Evolutionary conservation across 2,329 filamentous ascomycete genomes (phyloP), one percentile per base, ranked within the genome.

Genomic region (Epichloe typhina): DNA sequence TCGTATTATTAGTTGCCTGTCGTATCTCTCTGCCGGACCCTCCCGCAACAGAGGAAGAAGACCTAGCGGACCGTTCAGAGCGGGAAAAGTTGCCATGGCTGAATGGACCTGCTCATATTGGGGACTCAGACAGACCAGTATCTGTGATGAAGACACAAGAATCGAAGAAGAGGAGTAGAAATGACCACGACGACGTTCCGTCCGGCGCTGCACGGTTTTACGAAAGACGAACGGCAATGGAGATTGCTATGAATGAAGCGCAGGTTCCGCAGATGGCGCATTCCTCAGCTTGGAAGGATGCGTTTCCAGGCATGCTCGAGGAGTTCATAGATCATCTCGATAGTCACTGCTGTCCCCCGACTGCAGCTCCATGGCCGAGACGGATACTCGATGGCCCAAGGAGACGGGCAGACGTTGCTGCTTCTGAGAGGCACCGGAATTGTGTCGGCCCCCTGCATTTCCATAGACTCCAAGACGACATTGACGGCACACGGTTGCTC

Each of bases 281-380:
- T 31, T 31, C 9, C n/a, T 33, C 5, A 17, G 19, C 48, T 5
- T 50, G 42, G 48, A 6, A 15, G 13, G 5, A 35, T 3, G 47
- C 51, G 1, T 51, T 50, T 35, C 15, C 46, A 3, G 51, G 31
- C 46, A 47, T 31, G 19, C 35, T 56, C 4, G 41, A 52, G 36
- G 9, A 2, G 4, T 52, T 52, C 12, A 12, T 56, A 13, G n/a
- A 53, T 15, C 41, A 49, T 21, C 45, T 50, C 15, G 49, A 52
- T 12, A 12, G 21, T 7, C 21, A 38, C 17, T 36, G 37, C 39
- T 46, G 46, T 46, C 35, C 17, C 11, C 35, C 3, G 15, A 5
- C 11, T 7, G 4, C 15, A 13, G 40, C 12, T 8, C 17, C n/a
- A 19, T 8, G 2, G 19, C 21, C 11, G 15, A 7, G 6, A 17